Evolutionary conservation across 345 rosid genomes (phyloP), one percentile per base, ranked within the genome.

Genomic region (Sonneratia alba): DNA sequence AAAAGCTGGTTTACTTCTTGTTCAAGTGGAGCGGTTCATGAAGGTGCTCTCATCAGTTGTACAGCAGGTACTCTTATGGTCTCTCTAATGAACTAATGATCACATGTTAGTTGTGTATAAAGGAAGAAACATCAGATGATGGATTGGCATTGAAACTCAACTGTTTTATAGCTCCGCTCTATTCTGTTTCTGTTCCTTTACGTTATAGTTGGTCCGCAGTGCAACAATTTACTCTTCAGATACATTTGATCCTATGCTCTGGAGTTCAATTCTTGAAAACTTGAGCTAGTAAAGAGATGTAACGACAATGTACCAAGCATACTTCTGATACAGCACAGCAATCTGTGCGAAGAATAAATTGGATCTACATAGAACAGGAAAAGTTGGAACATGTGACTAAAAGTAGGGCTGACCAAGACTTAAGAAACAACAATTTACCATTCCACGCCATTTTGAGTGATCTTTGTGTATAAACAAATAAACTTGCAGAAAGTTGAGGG

Each of bases 1-100:
- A 80, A 90, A 84, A 70, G 77, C 87, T 68, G 96, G 96, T 62
- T 87, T 88, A 83, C 68, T 94, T 72, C 84, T 87, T 51, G 91
- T 86, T 73, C 96, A 94, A 81, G 86, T 94, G 70, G 97, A 94
- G 75, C 83, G 91, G 74, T 89, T 90, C 81, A 87, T 86, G 86
- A 86, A 82, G 86, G 86, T 91, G 68, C 86, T 94, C 76, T 81
- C 98, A 43, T 86, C 88, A 51, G 93, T 94, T 76, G 86, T 90
- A 51, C 93, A 86, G 76, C 97, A 90, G 91, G 96, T 91, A 79
- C 56, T 72, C 76, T 43, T 42, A 66, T 37, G n/a, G 69, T 18
- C 24, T 14, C 27, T 18, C 27, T n/a, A 8, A 57, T n/a, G 34
- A 57, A 57, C 34, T n/a, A n/a, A n/a, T 11, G n/a, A 22, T 22